Evolutionary conservation across 2,329 filamentous ascomycete species (phyloP), one percentile per base, ranked within the genome.

Genomic region (Colletotrichum sp.): DNA sequence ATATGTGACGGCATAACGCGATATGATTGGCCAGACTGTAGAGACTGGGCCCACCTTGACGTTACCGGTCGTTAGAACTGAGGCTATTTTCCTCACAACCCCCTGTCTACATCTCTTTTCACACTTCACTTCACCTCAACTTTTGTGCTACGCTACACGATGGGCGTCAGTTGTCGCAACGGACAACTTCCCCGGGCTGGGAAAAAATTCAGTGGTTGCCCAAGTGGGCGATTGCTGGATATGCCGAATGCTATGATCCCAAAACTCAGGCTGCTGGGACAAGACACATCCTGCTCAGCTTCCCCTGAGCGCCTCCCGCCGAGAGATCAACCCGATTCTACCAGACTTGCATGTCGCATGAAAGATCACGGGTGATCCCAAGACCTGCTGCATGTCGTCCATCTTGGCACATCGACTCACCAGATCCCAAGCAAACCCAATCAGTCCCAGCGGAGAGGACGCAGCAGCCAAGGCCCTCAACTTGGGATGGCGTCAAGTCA

Each of bases 401-500:
- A 18, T 60, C 68, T 70, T 70, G 68, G 68, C 68, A 52, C 24
- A n/a, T 52, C 55, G 30, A 15, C 24, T 60, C 30, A 52, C 49
- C 39, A 34, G 49, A 21, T 24, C 30, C 49, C 59, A 62, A 62
- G 59, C 30, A 62, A 62, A 64, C 55, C 67, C 24, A 52, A 59
- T 26, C 69, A 39, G 34, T 12, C 34, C 57, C 55, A 36, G 39
- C 32, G 21, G 15, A 4, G 15, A 28, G 55, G 21, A 67, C 34
- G 24, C 44, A 32, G 44, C 26, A 32, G 55, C 69, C 39, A 71
- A 60, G 60, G 57, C 21, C 44, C 34, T 36, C 15, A 21, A 60
- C 59, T 65, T 69, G 63, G 57, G 64, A 73, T 73, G 73, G 70
- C 70, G 36, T 69, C 70, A 72, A 72, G 39, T 69, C 70, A 59